Conservation (phyloP, 75 land plant species). For the Pinus tabuliformis region DNA sequence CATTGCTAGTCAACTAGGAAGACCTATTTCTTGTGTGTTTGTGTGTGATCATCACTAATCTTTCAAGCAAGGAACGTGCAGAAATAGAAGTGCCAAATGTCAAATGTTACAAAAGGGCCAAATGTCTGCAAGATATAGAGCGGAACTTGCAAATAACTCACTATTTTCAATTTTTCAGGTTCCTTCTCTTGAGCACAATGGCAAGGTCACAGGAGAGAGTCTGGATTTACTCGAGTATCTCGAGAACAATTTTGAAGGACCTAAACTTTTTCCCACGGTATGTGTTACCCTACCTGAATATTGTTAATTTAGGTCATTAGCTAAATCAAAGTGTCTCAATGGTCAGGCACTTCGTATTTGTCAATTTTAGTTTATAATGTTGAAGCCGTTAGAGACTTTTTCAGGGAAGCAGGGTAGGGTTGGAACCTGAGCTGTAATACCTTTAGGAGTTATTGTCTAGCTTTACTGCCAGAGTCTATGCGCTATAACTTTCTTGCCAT, state of each 20-base stretch:
- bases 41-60: neutral
- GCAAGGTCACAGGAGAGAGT: conserved; percentile 80
- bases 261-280: conserved; percentile 65
- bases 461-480: no score
- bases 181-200: conserved; percentile 83
- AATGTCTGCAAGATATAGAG: neutral
- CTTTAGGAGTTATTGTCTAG: no score
- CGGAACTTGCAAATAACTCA: neutral
- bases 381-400: neutral
- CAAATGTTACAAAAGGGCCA: no score
- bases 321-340: no score
- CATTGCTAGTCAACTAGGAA: no score
- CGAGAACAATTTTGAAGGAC: conserved; percentile 75
- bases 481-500: neutral
- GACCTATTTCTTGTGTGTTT: neutral
- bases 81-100: no score
- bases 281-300: neutral
- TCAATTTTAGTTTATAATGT: neutral
- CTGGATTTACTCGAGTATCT: conserved; percentile 73
- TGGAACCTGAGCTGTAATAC: no score
- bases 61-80: neutral
- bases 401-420: no score
- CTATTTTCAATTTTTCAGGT: conserved; percentile 39
- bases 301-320: neutral
- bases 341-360: neutral